These are phyloP conservation scores for Colletotrichum viniferum DNA, from an alignment of 2,329 filamentous ascomycete species.

Conservation along the genomic window DNA sequence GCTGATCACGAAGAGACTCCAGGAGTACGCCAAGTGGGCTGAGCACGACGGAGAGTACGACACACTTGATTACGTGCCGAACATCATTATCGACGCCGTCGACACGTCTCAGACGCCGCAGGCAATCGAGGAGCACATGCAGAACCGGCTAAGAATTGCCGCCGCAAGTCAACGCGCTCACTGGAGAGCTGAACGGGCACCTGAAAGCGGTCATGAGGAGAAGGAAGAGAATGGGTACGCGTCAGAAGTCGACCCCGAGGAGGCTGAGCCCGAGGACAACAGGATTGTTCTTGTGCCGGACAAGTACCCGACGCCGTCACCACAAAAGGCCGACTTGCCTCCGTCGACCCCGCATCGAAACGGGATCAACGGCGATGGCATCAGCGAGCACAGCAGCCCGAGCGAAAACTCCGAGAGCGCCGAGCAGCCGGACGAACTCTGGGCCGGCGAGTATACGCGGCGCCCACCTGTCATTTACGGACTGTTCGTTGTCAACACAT, in stretches of 20 bases:
- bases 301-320: constrained; percentile 10
- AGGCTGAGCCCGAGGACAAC: constrained; percentile 15
- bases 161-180: constrained; percentile 41
- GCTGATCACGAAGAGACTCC: constrained; percentile 38
- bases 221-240: background rate
- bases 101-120: constrained; percentile 31
- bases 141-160: constrained; percentile 37
- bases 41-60: constrained; percentile 43
- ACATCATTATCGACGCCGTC: constrained; percentile 41
- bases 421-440: no score
- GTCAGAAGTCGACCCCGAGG: constrained; percentile 7
- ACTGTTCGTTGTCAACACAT: constrained; percentile 44
- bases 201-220: background rate
- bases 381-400: background rate
- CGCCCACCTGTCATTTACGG: constrained; percentile 46
- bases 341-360: background rate
- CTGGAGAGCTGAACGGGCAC: constrained; percentile 27
- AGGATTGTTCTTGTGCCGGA: constrained; percentile 17
- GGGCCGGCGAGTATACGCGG: background rate
- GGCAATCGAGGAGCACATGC: constrained; percentile 38
- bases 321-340: background rate
- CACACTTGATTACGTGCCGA: constrained; percentile 38
- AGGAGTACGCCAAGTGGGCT: constrained; percentile 43
- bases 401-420: background rate
- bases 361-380: background rate